Conservation (phyloP, 2,329 filamentous ascomycete species). For the Pestalotiopsis sp. region DNA sequence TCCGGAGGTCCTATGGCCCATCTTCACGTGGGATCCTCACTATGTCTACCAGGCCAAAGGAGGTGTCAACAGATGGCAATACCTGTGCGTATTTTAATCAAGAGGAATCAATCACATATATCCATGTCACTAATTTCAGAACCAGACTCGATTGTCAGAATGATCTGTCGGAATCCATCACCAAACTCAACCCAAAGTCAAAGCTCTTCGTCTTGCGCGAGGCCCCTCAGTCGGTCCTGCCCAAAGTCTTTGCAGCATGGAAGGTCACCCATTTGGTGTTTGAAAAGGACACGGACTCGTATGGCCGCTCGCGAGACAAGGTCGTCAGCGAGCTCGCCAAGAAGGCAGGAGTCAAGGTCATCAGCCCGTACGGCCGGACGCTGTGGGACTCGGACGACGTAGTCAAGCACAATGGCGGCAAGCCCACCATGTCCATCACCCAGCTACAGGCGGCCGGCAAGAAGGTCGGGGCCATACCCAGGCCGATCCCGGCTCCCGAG, state of each 20-base stretch:
- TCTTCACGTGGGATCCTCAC: conserved; percentile 82
- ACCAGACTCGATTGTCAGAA: conserved; percentile 70
- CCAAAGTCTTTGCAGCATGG: conserved; percentile 75
- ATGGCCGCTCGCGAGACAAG: conserved; percentile 66
- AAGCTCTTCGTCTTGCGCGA: conserved; percentile 75
- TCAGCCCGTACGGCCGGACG: conserved; percentile 67
- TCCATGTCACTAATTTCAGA: conserved; percentile 12
- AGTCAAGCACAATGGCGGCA: conserved; percentile 65
- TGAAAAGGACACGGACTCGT: conserved; percentile 78
- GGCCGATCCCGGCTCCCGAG: conserved; percentile 59
- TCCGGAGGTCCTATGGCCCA: conserved; percentile 69
- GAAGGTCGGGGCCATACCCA: conserved; percentile 63
- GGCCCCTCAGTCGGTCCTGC: conserved; percentile 70
- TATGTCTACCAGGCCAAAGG: conserved; percentile 75
- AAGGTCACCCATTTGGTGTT: conserved; percentile 76
- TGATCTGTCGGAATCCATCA: conserved; percentile 69
- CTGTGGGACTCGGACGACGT: conserved; percentile 75
- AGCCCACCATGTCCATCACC: conserved; percentile 74
- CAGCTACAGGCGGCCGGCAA: conserved; percentile 67
- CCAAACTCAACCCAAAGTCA: conserved; percentile 66
- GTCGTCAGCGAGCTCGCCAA: conserved; percentile 61
- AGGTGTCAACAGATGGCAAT: conserved; percentile 75
- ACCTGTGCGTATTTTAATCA: conserved; percentile 47
- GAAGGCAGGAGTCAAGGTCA: conserved; percentile 67
- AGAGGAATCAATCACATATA: background rate